Percentiles rank a stretch among this genome's conserved stretches.
Evolutionary conservation across 371 early-diverging fungal species (phyloP).

Genomic region (Lichtheimia ramosa): DNA sequence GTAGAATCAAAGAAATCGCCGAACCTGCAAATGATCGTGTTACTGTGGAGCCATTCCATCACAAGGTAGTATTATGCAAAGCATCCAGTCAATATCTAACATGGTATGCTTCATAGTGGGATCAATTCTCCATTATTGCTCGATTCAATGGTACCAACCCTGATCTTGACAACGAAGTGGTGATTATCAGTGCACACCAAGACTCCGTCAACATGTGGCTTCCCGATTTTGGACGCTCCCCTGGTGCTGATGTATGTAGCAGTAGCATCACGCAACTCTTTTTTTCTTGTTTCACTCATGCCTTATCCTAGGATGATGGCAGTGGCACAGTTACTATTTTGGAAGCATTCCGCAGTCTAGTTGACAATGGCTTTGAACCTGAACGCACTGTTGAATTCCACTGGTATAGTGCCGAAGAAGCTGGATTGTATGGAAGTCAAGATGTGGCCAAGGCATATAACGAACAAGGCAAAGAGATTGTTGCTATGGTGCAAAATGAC

Average conservation of each 20-base stretch:
- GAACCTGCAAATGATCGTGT: constrained; percentile 49
- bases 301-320: constrained; percentile 73
- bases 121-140: constrained; percentile 56
- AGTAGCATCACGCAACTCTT: neutral
- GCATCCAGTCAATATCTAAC: neutral
- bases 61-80: constrained; percentile 20
- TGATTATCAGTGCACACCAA: constrained; percentile 90
- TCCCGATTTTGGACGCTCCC: constrained; percentile 79
- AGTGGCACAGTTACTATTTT: constrained; percentile 87
- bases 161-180: constrained; percentile 59
- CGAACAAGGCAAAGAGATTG: constrained; percentile 53
- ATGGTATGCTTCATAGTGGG: constrained; percentile 27
- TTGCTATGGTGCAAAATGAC: constrained; percentile 77
- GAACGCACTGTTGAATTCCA: constrained; percentile 91
- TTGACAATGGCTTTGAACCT: constrained; percentile 72
- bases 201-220: constrained; percentile 88
- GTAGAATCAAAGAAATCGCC: constrained; percentile 57
- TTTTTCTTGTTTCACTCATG: too few species aligned
- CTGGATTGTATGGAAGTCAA: constrained; percentile 89
- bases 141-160: constrained; percentile 67
- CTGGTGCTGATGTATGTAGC: constrained; percentile 74
- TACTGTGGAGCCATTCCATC: constrained; percentile 77
- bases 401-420: constrained; percentile 93
- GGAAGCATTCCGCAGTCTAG: constrained; percentile 79
- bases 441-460: constrained; percentile 75